Evolutionary conservation across 331 rosid genomes (phyloP).

Genomic region (Malus hybrid): DNA sequence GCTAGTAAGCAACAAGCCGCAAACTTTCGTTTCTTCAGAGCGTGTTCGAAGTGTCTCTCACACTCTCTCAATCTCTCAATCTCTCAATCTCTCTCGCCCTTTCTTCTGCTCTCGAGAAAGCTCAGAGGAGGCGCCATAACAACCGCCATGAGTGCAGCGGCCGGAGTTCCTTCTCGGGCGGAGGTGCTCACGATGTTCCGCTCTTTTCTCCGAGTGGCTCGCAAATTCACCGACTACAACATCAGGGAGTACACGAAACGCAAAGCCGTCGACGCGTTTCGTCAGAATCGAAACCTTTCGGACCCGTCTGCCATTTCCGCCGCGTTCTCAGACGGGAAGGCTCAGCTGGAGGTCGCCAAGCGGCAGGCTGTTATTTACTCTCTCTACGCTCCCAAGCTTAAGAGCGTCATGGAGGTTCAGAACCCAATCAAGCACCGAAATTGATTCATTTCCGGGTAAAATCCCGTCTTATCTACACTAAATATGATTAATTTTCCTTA

Average conservation of each 20-base stretch:
- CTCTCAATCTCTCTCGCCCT: neutral
- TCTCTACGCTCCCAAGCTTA: conserved; percentile 15
- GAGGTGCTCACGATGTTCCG: conserved; percentile 7
- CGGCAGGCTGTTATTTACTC: conserved; percentile 12
- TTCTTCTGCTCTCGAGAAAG: neutral
- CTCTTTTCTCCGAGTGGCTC: conserved; percentile 8
- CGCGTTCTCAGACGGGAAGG: conserved; percentile 7
- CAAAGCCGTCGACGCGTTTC: conserved; percentile 9
- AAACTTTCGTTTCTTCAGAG: neutral
- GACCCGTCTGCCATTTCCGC: conserved; percentile 11
- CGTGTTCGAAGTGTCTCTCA: neutral
- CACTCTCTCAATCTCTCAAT: neutral
- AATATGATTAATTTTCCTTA: neutral
- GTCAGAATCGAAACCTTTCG: neutral
- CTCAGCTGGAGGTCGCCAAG: conserved; percentile 8
- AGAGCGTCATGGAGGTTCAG: conserved; percentile 14
- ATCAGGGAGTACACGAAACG: conserved; percentile 15
- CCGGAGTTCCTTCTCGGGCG: conserved; percentile 4
- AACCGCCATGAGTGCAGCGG: neutral
- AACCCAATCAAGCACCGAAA: neutral
- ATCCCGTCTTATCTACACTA: neutral
- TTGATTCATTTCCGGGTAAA: neutral
- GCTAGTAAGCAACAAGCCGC: neutral
- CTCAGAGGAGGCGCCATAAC: neutral
- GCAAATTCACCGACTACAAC: conserved; percentile 13